Conservation (phyloP, 1,284 basidiomycete genomes). For the Sphaerobolus stellatus region DNA sequence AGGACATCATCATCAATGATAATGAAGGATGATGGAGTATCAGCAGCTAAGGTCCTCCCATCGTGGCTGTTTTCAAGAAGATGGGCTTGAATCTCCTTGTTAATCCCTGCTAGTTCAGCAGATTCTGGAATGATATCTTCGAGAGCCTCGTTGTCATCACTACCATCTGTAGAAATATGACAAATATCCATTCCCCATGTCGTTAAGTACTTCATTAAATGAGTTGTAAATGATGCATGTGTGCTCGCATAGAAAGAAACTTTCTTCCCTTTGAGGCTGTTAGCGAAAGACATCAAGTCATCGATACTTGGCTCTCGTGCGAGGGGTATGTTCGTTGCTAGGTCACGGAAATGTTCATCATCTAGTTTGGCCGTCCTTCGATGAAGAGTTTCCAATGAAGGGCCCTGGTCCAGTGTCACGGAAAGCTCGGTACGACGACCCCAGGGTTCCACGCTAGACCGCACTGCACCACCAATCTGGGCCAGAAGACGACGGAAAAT, state of each 20-base stretch:
- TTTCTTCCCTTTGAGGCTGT: conserved; percentile 77
- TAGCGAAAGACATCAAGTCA: conserved; percentile 76
- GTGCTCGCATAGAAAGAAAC: conserved; percentile 81
- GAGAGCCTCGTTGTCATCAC: conserved; percentile 29
- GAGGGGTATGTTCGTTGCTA: conserved; percentile 47
- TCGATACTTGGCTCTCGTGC: conserved; percentile 72
- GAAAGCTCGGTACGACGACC: conserved; percentile 57
- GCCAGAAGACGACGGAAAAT: conserved; percentile 66
- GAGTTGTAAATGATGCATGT: conserved; percentile 83
- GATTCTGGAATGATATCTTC: not conserved
- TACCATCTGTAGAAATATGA: conserved; percentile 68
- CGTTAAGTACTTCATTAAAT: conserved; percentile 88
- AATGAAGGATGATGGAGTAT: too few species aligned
- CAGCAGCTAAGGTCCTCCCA: too few species aligned
- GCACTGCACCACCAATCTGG: conserved; percentile 64
- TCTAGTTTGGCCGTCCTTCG: conserved; percentile 32
- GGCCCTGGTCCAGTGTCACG: conserved; percentile 56
- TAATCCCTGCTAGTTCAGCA: not conserved
- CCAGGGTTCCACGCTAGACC: too few species aligned
- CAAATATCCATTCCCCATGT: conserved; percentile 92
- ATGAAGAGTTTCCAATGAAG: conserved; percentile 34
- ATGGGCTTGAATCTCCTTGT: too few species aligned
- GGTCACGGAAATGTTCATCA: conserved; percentile 46
- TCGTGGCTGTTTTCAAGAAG: too few species aligned
- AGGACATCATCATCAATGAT: conserved; percentile 88